These are phyloP conservation scores for Pseudogymnoascus sp. DNA, from an alignment of 2,329 filamentous ascomycete genomes.

Conservation along the genomic window DNA sequence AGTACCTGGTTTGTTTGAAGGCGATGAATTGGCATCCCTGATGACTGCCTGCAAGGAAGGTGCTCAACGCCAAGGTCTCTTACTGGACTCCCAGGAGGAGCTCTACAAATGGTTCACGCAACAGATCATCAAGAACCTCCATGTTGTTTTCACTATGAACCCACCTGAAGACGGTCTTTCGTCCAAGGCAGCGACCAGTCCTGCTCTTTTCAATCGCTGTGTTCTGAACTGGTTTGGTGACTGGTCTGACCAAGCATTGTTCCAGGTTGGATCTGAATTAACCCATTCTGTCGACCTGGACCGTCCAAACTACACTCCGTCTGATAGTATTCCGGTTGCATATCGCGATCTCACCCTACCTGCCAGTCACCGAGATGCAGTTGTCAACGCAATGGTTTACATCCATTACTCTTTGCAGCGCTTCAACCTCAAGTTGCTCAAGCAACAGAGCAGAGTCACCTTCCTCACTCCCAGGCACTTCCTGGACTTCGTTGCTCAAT, in stretches of 20 bases:
- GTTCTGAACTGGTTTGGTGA: constrained; percentile 99
- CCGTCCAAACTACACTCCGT: constrained; percentile 72
- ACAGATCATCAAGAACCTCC: constrained; percentile 97
- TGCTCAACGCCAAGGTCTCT: constrained; percentile 86
- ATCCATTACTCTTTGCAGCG: constrained; percentile 90
- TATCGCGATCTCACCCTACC: constrained; percentile 80
- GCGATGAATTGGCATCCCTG: constrained; percentile 94
- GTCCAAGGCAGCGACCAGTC: constrained; percentile 94
- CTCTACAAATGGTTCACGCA: constrained; percentile 99
- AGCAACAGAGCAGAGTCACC: constrained; percentile 86
- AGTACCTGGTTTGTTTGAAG: constrained; percentile 95
- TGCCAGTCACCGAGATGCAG: constrained; percentile 79
- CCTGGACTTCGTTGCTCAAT: constrained; percentile 95
- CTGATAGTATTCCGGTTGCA: constrained; percentile 86
- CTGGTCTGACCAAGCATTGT: constrained; percentile 98
- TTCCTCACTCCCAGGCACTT: constrained; percentile 96
- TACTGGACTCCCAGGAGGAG: constrained; percentile 95
- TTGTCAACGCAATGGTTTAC: constrained; percentile 98
- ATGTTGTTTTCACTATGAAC: constrained; percentile 99
- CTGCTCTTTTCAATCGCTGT: constrained; percentile 97
- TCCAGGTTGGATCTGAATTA: constrained; percentile 92
- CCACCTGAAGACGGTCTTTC: constrained; percentile 90
- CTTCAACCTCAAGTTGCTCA: constrained; percentile 80
- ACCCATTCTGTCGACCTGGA: constrained; percentile 96
- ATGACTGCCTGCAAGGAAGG: constrained; percentile 99